Conservation (phyloP, 192 early-diverging fungal species). For the Podila epigama region DNA sequence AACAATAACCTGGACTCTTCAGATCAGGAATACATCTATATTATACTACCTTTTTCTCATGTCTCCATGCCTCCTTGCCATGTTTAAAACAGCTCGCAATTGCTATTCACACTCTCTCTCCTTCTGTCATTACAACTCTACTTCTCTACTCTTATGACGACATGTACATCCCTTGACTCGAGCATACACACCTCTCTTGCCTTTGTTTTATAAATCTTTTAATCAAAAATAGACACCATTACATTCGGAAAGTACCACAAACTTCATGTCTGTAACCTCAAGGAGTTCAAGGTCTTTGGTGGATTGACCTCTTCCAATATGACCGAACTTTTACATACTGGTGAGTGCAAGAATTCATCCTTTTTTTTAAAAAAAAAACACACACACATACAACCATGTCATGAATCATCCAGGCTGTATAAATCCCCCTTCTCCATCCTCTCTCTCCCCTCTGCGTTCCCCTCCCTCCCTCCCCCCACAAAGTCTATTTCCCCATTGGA, state of each 20-base stretch:
- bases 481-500: neutral
- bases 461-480: neutral
- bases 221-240: slow-evolving; percentile 67
- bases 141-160: too few relatives aligned
- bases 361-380: too few relatives aligned
- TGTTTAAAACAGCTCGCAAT: neutral
- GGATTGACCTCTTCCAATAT: slow-evolving; percentile 85
- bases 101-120: neutral
- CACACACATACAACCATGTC: too few relatives aligned
- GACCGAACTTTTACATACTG: slow-evolving; percentile 84
- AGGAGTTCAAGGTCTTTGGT: slow-evolving; percentile 95
- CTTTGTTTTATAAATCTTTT: slow-evolving; percentile 8
- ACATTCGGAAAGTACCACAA: slow-evolving; percentile 97
- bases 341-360: slow-evolving; percentile 51
- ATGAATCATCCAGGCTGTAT: too few relatives aligned
- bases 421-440: neutral
- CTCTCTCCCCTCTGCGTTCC: neutral
- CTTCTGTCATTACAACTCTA: too few relatives aligned
- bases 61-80: neutral
- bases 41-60: neutral
- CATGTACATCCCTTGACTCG: neutral
- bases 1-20: too few relatives aligned
- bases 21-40: neutral
- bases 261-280: slow-evolving; percentile 94
- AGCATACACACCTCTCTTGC: neutral